Base-by-base conservation (phyloP, 768 basidiomycete species). In the Astraeus odoratus region DNA sequence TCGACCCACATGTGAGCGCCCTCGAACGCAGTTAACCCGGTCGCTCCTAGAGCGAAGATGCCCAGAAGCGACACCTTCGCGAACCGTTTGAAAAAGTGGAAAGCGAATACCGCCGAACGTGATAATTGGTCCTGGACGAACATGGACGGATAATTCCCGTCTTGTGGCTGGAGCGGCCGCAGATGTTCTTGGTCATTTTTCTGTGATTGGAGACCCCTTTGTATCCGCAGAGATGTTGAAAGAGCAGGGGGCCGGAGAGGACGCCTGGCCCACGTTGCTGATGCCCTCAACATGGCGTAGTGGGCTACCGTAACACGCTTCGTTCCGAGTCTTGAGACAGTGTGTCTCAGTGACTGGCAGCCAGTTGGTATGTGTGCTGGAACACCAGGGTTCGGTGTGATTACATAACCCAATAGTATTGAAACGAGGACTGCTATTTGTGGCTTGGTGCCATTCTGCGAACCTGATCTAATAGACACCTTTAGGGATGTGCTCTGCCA, bases 1-100 rank as follows among this genome's bases (percentile, higher is more conserved):
- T 87, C 85, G 13, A 84, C 79, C 70, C 75, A 86, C 40, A 75
- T 51, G 53, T 87, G 85, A 6, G 72, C 61, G 13, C 67, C 73
- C 51, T 80, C 79, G 52, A 73, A 81, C n/a, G 66, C 70, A 0
- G 73, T 62, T 48, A 64, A 63, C 24, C 71, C 64, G n/a, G 73
- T 68, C 26, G 72, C 33, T 15, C 71, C 72, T 5, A 80, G 57
- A 25, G 63, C 64, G 25, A 75, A 38, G 1, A 74, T 39, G 20
- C 72, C 70, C 8, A 78, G 44, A 15, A 75, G 51, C n/a, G 77
- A 70, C 49, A 71, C 71, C 53, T 75, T 78, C 51, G 73, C 27
- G 45, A 77, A 66, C 8, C 75, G 73, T 45, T 67, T 63, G 47
- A 72, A 71, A 44, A 73, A 55, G 48, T 66, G 64, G 40, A 78